These are phyloP conservation scores for Corylus heterophylla DNA, from an alignment of 306 rosid genomes.

Conservation along the genomic window DNA sequence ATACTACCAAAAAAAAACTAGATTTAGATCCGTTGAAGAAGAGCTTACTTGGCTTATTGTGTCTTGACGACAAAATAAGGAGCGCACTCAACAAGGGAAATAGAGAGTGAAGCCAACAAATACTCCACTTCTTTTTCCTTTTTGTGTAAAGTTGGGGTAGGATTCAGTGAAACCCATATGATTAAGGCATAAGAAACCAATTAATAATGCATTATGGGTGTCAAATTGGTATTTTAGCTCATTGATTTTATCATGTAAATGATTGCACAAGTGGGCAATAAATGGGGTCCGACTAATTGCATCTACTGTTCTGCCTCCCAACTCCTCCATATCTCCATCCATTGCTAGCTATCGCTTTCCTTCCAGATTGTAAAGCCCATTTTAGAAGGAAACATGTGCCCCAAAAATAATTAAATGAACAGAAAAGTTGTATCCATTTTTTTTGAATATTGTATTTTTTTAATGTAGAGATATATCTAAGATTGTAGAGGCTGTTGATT, in stretches of 20 bases:
- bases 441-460: constrained; percentile 8
- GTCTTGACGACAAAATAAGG: too few relatives aligned
- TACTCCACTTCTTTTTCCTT: not conserved
- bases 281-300: constrained; percentile 30
- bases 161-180: constrained; percentile 54
- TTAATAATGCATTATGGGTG: constrained; percentile 46
- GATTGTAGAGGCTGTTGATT: not conserved
- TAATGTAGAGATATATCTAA: not conserved
- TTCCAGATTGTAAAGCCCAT: not conserved
- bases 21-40: too few relatives aligned
- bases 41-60: too few relatives aligned
- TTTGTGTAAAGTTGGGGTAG: constrained; percentile 55
- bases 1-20: too few relatives aligned
- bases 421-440: not conserved
- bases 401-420: not conserved
- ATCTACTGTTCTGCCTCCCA: constrained; percentile 32
- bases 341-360: constrained; percentile 22
- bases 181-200: constrained; percentile 52
- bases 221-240: constrained; percentile 46
- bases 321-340: not conserved
- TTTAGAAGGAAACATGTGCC: constrained; percentile 29
- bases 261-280: constrained; percentile 45
- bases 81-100: too few relatives aligned
- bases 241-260: constrained; percentile 30
- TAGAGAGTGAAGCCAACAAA: too few relatives aligned